Evolutionary conservation across 2,329 filamentous ascomycete genomes (phyloP).

Genomic region (Epichloe sibirici): DNA sequence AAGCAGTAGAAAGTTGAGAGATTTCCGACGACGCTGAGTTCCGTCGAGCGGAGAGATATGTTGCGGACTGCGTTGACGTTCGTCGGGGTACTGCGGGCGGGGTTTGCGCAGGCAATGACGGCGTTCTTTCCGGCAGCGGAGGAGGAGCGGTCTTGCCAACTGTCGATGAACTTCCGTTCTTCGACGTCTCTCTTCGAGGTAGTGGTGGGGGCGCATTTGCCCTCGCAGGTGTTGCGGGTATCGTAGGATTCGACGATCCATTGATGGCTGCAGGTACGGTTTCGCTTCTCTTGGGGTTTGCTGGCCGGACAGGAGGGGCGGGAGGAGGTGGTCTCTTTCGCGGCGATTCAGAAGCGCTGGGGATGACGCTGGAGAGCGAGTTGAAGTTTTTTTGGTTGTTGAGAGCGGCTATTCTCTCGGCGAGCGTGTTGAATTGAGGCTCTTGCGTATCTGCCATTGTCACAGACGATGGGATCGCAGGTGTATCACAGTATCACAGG

Average conservation of each 20-base stretch:
- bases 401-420: constrained; percentile 51
- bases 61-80: constrained; percentile 28
- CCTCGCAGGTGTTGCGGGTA: constrained; percentile 28
- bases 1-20: constrained; percentile 41
- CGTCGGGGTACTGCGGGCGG: constrained; percentile 40
- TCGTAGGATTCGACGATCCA: constrained; percentile 12
- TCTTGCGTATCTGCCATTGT: constrained; percentile 50
- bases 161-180: constrained; percentile 1
- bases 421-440: constrained; percentile 46
- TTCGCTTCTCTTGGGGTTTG: constrained; percentile 23
- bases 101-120: constrained; percentile 20
- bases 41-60: constrained; percentile 29
- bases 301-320: constrained; percentile 29
- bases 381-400: constrained; percentile 50
- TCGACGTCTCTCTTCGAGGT: constrained; percentile 19
- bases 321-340: constrained; percentile 28
- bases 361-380: constrained; percentile 11
- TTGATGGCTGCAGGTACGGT: constrained; percentile 17
- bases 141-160: constrained; percentile 19
- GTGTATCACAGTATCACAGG: too few relatives aligned
- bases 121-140: constrained; percentile 19
- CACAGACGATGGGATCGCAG: neutral
- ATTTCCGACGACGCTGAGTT: constrained; percentile 46
- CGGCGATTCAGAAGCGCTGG: constrained; percentile 21
- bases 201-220: constrained; percentile 23